Base-by-base conservation (phyloP, 1,139 yeast genomes). In the Scheffersomyces segobiensis region DNA sequence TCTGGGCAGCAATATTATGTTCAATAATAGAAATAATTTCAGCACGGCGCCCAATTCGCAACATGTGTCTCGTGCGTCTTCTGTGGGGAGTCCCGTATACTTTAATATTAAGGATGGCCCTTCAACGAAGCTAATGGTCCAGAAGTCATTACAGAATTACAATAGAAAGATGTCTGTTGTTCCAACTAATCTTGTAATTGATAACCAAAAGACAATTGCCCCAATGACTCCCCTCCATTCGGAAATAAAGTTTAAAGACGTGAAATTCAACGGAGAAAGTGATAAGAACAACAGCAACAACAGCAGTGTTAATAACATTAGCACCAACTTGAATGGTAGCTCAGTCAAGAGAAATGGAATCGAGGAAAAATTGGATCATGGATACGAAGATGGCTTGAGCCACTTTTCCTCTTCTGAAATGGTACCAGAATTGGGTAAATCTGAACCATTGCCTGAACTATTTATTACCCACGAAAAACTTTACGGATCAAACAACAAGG, bases 381-480 rank as follows among this genome's bases (percentile, higher is more conserved):
- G 22, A 17, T 46, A 46, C 24, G 50, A 48, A 20, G 21, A 21
- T 6, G 50, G 50, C n/a, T 24, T 48, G 50, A 24, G 50, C 17
- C 50, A 21, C 17, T 24, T 24, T 20, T 48, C 50, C 8, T 48
- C 50, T 7, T 20, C 50, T 20, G 50, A 48, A 20, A 14, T 48
- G 24, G 26, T 48, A 7, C 56, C 46, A 14, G 57, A 54, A 32
- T 57, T 50, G 8, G 63, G 58, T 52, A 60, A 65, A 0, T 59
- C 63, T 52, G 75, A 71, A 42, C 69, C 71, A 5, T 54, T 74
- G 7, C 56, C 62, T 1, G 78, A 75, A 12, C 63, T 79, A 26
- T 72, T 76, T 53, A 52, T 67, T 0, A 70, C 72, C 1, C 84
- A 79, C 61, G 82, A 79, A 56, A 70, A 71, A 56, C 66, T 79